Evolutionary conservation across 257 asterid genomes (phyloP).

Genomic region (Henckelia pumila): DNA sequence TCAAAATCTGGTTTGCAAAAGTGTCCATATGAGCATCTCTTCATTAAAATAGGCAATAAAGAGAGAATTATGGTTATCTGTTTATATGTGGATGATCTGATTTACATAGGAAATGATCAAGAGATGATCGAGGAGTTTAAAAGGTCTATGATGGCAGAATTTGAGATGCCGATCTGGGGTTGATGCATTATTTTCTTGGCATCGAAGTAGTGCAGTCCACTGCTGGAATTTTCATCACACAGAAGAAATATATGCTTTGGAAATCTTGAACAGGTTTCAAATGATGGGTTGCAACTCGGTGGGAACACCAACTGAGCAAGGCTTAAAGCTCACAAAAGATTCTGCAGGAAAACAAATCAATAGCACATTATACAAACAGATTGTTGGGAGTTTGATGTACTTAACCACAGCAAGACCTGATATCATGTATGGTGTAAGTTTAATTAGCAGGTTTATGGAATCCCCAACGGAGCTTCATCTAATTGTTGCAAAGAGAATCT

Average conservation of each 20-base stretch:
- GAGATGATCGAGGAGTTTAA: too few species aligned
- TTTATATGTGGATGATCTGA: too few species aligned
- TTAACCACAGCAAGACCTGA: background rate
- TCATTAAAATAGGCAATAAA: too few species aligned
- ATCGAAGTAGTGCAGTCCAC: background rate
- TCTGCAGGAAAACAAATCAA: background rate
- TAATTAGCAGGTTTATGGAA: background rate
- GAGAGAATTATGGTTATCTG: too few species aligned
- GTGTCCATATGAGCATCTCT: too few species aligned
- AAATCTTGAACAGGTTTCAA: background rate
- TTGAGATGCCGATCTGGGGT: too few species aligned
- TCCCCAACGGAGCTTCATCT: background rate
- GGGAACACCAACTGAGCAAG: background rate
- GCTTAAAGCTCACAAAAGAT: background rate
- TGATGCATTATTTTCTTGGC: conserved; percentile 8
- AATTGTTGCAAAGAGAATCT: background rate
- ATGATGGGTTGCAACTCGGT: background rate
- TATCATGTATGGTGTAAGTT: too few species aligned
- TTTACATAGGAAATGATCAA: too few species aligned
- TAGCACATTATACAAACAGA: background rate
- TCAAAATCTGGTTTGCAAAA: too few species aligned
- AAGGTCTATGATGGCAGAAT: too few species aligned
- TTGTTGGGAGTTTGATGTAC: conserved; percentile 6
- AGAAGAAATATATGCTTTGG: background rate
- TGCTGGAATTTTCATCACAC: background rate